A percentile compares a stretch with the other conserved stretches of the same genome.
Conservation (phyloP, 176 grass and related monocot species). For the Neostapfia colusana region DNA sequence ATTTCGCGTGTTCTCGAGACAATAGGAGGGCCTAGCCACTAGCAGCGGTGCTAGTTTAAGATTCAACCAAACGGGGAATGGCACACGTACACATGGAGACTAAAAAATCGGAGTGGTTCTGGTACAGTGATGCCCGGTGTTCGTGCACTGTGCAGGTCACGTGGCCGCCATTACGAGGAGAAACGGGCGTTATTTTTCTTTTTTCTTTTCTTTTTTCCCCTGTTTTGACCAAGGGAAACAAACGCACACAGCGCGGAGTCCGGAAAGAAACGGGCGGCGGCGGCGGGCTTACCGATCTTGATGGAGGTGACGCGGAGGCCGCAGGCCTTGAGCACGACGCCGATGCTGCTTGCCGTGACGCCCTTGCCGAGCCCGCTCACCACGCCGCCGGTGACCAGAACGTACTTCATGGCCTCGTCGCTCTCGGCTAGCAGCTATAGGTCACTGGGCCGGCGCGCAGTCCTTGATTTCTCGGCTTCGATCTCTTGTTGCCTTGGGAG, state of each 20-base stretch:
- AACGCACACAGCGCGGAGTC: background rate
- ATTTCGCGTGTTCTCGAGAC: conserved; percentile 29
- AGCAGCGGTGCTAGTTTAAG: background rate
- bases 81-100: conserved; percentile 21
- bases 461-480: background rate
- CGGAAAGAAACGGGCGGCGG: conserved; percentile 7
- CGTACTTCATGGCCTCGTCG: conserved; percentile 72
- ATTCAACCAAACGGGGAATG: background rate
- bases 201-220: background rate
- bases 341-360: conserved; percentile 94
- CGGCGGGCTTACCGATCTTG: conserved; percentile 80
- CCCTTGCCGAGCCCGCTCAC: conserved; percentile 94
- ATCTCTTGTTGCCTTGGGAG: background rate
- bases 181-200: background rate
- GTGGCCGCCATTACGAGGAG: conserved; percentile 49
- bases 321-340: conserved; percentile 77
- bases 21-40: background rate
- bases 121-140: conserved; percentile 30
- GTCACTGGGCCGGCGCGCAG: conserved; percentile 13
- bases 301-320: conserved; percentile 90
- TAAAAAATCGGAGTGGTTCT: background rate
- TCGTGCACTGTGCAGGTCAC: conserved; percentile 45
- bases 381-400: conserved; percentile 91
- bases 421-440: background rate
- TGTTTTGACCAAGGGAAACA: conserved; percentile 22